Percentiles rank a stretch among this genome's conserved stretches.
Conservation (phyloP, 2,329 filamentous ascomycete species). For the Catunica adiposa region DNA sequence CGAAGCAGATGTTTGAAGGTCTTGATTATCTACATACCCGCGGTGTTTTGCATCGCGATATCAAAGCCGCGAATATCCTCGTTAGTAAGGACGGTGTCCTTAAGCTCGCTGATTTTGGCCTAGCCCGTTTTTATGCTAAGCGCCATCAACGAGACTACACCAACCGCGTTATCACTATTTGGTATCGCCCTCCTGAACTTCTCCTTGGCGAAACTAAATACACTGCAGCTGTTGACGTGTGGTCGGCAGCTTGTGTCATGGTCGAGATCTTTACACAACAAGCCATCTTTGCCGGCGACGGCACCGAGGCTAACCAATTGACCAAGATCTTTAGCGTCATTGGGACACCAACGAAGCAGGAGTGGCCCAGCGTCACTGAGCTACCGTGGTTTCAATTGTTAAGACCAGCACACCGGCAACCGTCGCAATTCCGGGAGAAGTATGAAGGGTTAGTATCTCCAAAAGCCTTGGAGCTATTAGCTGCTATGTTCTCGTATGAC, state of each 20-base stretch:
- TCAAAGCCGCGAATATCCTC: conserved; percentile 95
- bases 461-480: conserved; percentile 67
- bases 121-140: conserved; percentile 93
- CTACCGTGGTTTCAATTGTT: conserved; percentile 96
- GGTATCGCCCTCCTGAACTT: conserved; percentile 88
- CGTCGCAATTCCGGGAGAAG: conserved; percentile 63
- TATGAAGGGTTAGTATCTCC: conserved; percentile 64
- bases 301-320: conserved; percentile 86
- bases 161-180: conserved; percentile 96
- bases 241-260: conserved; percentile 93
- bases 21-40: conserved; percentile 84
- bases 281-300: conserved; percentile 89
- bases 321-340: conserved; percentile 92
- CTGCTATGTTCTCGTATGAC: conserved; percentile 78
- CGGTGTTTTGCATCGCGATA: conserved; percentile 91
- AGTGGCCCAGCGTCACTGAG: conserved; percentile 82
- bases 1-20: conserved; percentile 82
- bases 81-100: conserved; percentile 78
- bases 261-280: conserved; percentile 90
- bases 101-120: conserved; percentile 89
- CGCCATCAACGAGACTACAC: conserved; percentile 85
- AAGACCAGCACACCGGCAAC: conserved; percentile 55
- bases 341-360: conserved; percentile 65
- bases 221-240: conserved; percentile 79
- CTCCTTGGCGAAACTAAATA: conserved; percentile 81